A percentile compares a stretch with the other conserved stretches of the same genome.
Conservation (phyloP, 306 rosid species). For the Medicago ruthenica region DNA sequence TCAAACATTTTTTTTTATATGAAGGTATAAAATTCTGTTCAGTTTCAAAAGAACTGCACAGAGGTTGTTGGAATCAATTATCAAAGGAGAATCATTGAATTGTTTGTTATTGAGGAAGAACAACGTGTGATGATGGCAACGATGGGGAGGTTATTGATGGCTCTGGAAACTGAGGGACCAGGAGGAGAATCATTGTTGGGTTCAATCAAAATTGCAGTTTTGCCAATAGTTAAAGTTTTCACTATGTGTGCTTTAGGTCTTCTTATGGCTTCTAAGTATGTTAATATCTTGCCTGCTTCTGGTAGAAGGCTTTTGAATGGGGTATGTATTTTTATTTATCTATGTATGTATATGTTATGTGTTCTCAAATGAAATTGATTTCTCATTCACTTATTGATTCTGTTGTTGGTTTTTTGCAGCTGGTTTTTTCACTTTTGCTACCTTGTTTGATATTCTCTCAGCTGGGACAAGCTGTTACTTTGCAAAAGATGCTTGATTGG, state of each 20-base stretch:
- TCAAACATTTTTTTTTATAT: not conserved
- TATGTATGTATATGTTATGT: constrained; percentile 21
- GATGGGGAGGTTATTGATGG: constrained; percentile 56
- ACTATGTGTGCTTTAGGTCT: constrained; percentile 88
- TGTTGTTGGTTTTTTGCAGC: constrained; percentile 53
- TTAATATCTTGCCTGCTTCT: constrained; percentile 76
- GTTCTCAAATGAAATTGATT: not conserved
- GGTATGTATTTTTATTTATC: constrained; percentile 54
- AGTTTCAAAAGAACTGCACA: constrained; percentile 2
- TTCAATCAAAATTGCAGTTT: constrained; percentile 80
- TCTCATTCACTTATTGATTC: constrained; percentile 15
- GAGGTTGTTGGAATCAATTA: not conserved
- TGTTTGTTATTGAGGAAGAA: constrained; percentile 15
- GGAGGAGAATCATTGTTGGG: constrained; percentile 75
- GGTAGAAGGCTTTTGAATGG: constrained; percentile 94
- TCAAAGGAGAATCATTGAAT: not conserved
- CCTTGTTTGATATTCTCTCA: constrained; percentile 96
- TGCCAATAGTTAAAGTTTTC: constrained; percentile 90
- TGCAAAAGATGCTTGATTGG: constrained; percentile 89
- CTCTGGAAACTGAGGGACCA: constrained; percentile 34
- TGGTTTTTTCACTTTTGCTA: constrained; percentile 90
- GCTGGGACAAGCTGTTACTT: constrained; percentile 84
- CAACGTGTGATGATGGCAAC: constrained; percentile 25
- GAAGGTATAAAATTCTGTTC: constrained; percentile 3
- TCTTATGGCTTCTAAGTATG: constrained; percentile 95